Evolutionary conservation across 2,329 filamentous ascomycete species (phyloP).

Genomic region (Orbilia brochopaga): DNA sequence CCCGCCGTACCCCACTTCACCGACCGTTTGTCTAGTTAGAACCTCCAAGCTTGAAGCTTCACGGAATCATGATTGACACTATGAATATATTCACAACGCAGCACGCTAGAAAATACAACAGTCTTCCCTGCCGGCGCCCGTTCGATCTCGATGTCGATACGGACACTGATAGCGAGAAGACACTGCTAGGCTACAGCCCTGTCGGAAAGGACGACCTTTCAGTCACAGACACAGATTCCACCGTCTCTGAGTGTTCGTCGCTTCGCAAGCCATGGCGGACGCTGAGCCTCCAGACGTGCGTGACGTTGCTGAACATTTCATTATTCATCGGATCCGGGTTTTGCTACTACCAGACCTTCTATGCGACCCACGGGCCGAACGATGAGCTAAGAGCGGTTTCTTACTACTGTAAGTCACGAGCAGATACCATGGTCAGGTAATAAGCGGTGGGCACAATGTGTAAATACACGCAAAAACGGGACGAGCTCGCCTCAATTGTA

Average conservation of each 20-base stretch:
- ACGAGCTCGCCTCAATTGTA: neutral
- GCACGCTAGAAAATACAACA: constrained; percentile 40
- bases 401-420: constrained; percentile 48
- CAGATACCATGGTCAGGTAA: constrained; percentile 36
- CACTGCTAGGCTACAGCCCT: constrained; percentile 15
- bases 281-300: constrained; percentile 17
- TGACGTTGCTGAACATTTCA: constrained; percentile 30
- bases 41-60: constrained; percentile 4
- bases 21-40: neutral
- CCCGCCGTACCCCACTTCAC: neutral
- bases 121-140: constrained; percentile 9
- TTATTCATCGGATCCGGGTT: constrained; percentile 36
- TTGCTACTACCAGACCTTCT: constrained; percentile 40
- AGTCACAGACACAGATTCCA: constrained; percentile 16
- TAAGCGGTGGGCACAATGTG: neutral
- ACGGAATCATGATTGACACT: neutral
- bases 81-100: constrained; percentile 40
- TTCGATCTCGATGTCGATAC: constrained; percentile 1
- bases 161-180: constrained; percentile 40
- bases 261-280: constrained; percentile 1
- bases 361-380: constrained; percentile 10
- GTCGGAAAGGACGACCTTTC: constrained; percentile 1
- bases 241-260: neutral
- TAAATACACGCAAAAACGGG: constrained; percentile 3
- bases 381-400: constrained; percentile 33